Conservation (phyloP, 441 rosid genomes). For the Hura crepitans region DNA sequence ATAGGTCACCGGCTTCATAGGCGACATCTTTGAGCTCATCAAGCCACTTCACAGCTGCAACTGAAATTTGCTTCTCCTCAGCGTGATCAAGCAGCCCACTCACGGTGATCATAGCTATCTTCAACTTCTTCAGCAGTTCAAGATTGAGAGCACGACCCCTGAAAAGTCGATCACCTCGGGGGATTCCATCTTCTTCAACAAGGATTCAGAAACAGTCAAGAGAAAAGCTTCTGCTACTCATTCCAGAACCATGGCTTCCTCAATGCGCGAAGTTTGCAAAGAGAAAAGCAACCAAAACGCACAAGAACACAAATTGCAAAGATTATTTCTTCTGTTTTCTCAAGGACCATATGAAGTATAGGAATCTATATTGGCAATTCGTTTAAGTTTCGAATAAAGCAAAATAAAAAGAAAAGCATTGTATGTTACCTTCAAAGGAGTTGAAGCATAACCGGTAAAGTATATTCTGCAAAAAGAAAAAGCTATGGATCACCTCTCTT, state of each 20-base stretch:
- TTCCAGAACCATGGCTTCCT: neutral
- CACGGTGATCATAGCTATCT: neutral
- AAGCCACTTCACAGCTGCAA: neutral
- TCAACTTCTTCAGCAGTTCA: neutral
- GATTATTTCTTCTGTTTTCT: no score
- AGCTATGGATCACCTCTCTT: no score
- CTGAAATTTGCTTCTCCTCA: neutral
- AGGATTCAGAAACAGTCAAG: neutral
- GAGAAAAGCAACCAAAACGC: no score
- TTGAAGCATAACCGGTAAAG: no score
- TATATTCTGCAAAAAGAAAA: no score
- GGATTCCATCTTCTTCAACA: neutral
- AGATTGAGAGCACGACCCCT: neutral
- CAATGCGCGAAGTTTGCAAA: no score
- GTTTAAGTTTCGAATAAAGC: no score
- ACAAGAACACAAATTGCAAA: no score
- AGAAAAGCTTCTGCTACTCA: neutral
- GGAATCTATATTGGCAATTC: no score
- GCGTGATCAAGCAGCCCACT: neutral
- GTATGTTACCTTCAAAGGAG: no score
- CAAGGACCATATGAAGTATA: no score
- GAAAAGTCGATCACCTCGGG: neutral
- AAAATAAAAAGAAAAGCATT: no score
- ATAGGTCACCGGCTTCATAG: neutral
- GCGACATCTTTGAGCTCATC: conserved; percentile 3